Conservation (phyloP, 495 filamentous ascomycete species). For the Aspergillus saccharolyticus region DNA sequence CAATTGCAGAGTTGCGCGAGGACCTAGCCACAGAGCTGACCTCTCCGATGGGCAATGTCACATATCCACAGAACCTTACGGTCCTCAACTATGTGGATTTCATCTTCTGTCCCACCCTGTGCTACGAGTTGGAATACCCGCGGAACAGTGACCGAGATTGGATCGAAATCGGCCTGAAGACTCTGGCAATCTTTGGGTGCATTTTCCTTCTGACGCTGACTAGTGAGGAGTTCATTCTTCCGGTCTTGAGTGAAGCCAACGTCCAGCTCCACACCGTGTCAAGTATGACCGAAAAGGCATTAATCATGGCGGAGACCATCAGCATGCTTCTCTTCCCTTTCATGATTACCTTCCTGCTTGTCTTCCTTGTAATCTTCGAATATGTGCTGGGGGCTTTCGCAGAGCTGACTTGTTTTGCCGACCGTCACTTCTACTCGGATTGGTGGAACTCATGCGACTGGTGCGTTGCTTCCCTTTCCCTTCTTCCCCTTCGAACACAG, state of each 20-base stretch:
- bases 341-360: conserved; percentile 91
- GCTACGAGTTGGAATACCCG: conserved; percentile 97
- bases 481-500: no score
- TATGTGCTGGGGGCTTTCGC: conserved; percentile 93
- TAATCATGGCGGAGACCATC: conserved; percentile 89
- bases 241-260: conserved; percentile 75
- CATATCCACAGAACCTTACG: conserved; percentile 86
- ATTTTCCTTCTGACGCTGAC: conserved; percentile 90
- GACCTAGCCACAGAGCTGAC: conserved; percentile 86
- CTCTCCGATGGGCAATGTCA: conserved; percentile 80
- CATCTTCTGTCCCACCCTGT: conserved; percentile 88
- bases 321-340: conserved; percentile 93
- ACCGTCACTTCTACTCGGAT: conserved; percentile 93
- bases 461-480: conserved; percentile 24
- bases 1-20: conserved; percentile 65
- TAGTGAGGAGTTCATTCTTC: conserved; percentile 93
- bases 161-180: conserved; percentile 79
- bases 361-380: conserved; percentile 97
- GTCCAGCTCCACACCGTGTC: conserved; percentile 54
- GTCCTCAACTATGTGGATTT: conserved; percentile 79
- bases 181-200: conserved; percentile 88
- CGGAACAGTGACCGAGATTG: conserved; percentile 68
- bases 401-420: conserved; percentile 87
- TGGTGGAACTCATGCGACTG: conserved; percentile 77
- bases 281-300: conserved; percentile 58